phyloP scores from a whole-genome alignment of 2,329 filamentous ascomycete species.

The Elsinoe ampelina region DNA sequence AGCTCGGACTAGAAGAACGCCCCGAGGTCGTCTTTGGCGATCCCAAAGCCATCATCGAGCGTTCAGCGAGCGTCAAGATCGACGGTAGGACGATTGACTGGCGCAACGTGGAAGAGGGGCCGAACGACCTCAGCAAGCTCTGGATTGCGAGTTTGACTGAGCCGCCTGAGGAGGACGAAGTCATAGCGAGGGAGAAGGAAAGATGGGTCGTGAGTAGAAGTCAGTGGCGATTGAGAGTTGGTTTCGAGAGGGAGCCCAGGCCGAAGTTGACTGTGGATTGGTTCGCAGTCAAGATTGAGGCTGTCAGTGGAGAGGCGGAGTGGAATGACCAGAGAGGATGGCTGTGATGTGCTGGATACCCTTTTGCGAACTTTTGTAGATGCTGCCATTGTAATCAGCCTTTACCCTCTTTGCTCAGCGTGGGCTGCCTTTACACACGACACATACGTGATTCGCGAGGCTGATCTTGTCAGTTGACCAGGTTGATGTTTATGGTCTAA shows the following conservation, averaged over 20 bases:
- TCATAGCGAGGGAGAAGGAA: neutral
- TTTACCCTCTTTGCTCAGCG: neutral
- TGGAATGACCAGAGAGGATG: conserved; percentile 12
- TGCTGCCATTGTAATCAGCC: neutral
- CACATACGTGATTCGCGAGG: neutral
- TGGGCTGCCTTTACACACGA: neutral
- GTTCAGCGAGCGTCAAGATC: neutral
- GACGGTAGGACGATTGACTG: conserved; percentile 11
- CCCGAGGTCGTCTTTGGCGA: neutral
- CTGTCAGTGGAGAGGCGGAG: conserved; percentile 9
- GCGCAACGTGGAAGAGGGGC: conserved; percentile 7
- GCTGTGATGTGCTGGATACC: conserved; percentile 16
- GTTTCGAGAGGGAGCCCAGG: neutral
- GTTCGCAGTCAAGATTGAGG: conserved; percentile 11
- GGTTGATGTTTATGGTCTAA: no score
- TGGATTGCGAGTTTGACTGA: conserved; percentile 13
- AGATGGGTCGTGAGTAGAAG: conserved; percentile 10
- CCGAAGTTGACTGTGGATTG: conserved; percentile 3
- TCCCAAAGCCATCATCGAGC: conserved; percentile 10
- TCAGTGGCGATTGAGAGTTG: conserved; percentile 10
- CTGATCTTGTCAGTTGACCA: no score
- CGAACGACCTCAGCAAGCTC: conserved; percentile 8
- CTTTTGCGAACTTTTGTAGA: neutral
- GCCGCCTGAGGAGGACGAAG: conserved; percentile 9
- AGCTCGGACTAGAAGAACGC: neutral